Percentiles rank a stretch among this genome's conserved stretches.
These are phyloP conservation scores for Lumnitzera racemosa DNA, from an alignment of 345 rosid species.

Conservation along the genomic window DNA sequence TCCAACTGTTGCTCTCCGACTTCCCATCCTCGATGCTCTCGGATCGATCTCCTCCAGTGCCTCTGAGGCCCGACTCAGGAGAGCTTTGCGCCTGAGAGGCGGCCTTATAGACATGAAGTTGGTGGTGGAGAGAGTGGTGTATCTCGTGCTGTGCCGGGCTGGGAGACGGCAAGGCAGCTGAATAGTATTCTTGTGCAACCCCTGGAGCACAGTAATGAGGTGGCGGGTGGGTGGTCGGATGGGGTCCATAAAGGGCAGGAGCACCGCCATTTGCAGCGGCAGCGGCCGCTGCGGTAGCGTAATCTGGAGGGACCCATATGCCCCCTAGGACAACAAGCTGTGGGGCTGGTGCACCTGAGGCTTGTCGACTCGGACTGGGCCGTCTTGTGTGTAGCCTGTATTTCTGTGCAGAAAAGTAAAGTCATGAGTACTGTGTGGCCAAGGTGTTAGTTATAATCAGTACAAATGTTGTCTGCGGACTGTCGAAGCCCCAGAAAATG, in stretches of 20 bases:
- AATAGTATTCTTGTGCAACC: conserved; percentile 60
- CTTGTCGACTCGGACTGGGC: conserved; percentile 89
- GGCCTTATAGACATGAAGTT: conserved; percentile 47
- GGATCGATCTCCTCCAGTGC: conserved; percentile 45
- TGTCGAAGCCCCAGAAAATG: conserved; percentile 2
- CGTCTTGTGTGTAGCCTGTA: conserved; percentile 95
- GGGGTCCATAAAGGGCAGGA: conserved; percentile 38
- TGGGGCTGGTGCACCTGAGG: conserved; percentile 45
- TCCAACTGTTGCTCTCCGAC: conserved; percentile 81
- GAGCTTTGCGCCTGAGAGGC: conserved; percentile 39
- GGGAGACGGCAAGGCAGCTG: conserved; percentile 18
- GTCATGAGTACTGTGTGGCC: not conserved
- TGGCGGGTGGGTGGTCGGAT: conserved; percentile 42
- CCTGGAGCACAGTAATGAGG: conserved; percentile 61
- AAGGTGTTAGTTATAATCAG: not conserved
- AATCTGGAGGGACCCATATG: conserved; percentile 94
- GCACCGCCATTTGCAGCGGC: conserved; percentile 45
- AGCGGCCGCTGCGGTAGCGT: conserved; percentile 61
- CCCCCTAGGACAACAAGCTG: conserved; percentile 85
- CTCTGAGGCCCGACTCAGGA: conserved; percentile 42
- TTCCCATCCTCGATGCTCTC: conserved; percentile 86
- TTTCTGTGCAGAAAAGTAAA: conserved; percentile 39
- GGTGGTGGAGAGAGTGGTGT: conserved; percentile 45
- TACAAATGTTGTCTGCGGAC: conserved; percentile 9
- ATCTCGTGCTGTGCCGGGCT: conserved; percentile 18